phyloP scores from a whole-genome alignment of 768 basidiomycete species.

The Gautieria morchelliformis region DNA sequence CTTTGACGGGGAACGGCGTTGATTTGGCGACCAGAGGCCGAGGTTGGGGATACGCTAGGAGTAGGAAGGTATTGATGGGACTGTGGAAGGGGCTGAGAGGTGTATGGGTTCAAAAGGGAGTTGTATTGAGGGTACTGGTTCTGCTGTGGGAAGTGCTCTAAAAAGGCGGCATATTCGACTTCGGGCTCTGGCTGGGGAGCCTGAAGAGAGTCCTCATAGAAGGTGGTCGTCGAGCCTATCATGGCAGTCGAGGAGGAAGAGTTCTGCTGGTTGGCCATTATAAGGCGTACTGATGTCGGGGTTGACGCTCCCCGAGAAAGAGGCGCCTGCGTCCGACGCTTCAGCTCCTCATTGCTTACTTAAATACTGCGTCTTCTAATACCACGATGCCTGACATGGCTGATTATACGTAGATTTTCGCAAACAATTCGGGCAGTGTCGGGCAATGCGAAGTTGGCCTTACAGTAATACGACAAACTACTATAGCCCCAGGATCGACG shows the following conservation, averaged over 20 bases:
- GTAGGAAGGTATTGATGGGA: conserved; percentile 4
- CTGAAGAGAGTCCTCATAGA: conserved; percentile 34
- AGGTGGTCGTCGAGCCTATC: conserved; percentile 46
- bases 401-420: too few relatives aligned
- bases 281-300: background rate
- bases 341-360: background rate
- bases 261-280: conserved; percentile 3
- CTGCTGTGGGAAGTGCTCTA: conserved; percentile 14
- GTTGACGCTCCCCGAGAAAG: background rate
- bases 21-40: background rate
- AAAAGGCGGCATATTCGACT: conserved; percentile 29
- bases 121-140: conserved; percentile 13
- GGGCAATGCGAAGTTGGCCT: too few relatives aligned
- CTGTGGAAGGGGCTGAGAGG: conserved; percentile 20
- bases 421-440: too few relatives aligned
- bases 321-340: conserved; percentile 2
- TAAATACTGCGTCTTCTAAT: background rate
- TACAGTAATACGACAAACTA: too few relatives aligned
- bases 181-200: conserved; percentile 30
- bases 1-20: background rate
- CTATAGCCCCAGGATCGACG: too few relatives aligned
- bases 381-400: too few relatives aligned
- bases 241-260: conserved; percentile 25
- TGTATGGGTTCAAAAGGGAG: conserved; percentile 12
- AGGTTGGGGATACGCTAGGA: background rate